Evolutionary conservation across 2,329 filamentous ascomycete species (phyloP), one percentile per base, ranked within the genome.

Genomic region (Raffaelea albimanens): DNA sequence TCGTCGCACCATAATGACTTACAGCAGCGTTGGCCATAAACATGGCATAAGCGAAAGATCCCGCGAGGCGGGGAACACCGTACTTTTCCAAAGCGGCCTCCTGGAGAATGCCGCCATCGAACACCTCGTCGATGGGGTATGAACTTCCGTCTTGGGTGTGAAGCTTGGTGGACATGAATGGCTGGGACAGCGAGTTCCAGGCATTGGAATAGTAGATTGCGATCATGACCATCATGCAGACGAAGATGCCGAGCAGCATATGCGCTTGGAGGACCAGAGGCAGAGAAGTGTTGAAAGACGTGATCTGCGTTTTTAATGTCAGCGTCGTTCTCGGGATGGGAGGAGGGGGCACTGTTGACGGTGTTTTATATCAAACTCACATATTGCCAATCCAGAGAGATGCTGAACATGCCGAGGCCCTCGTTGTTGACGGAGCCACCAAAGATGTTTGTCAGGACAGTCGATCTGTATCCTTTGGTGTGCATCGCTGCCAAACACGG

Each of bases 21-120:
- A 73, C 71, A 29, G 75, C 73, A 51, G 72, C 71, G 58, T 78
- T 78, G 2, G 74, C 72, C 63, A 78, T 78, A 51, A 79, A 70
- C 63, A 78, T 66, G 2, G 68, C 61, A 40, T 70, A 76, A 0
- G 72, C 73, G 53, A 78, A 78, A 1, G 59, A 66, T 1, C 72
- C 74, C 0, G 67, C 67, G 3, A 79, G 56, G 8, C 57, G 64
- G 0, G 75, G 75, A 3, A 71, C 50, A 2, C 75, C 75, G 43
- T 68, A 65, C 22, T 62, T 55, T 0, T 58, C 58, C 21, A 79
- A 47, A 0, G 67, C 66, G 0, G 57, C 52, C 47, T 69, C 49
- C 51, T 73, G 58, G 20, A 79, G 61, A 14, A 72, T 50, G 21
- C 64, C 66, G 2, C 60, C 61, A 3, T 52, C 50, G 46, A 73